These are phyloP conservation scores for Recurvomyces mirabilis DNA, from an alignment of 495 filamentous ascomycete species.

Conservation along the genomic window DNA sequence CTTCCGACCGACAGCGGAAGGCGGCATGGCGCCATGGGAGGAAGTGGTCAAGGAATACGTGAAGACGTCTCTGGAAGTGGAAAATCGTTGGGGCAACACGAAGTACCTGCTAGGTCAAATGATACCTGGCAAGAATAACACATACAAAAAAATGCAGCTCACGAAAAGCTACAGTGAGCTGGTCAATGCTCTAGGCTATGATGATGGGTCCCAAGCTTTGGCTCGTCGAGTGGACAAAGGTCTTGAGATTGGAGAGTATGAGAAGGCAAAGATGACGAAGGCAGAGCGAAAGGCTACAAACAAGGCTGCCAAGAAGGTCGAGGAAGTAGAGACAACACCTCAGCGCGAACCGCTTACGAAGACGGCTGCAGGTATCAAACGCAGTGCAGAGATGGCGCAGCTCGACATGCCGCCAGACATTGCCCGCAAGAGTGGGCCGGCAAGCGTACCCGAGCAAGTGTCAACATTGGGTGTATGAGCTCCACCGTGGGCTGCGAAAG, in stretches of 20 bases:
- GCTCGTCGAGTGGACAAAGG: conserved; percentile 53
- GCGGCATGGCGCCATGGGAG: conserved; percentile 56
- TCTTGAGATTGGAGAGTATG: conserved; percentile 39
- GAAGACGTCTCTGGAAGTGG: conserved; percentile 53
- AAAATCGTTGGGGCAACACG: conserved; percentile 82
- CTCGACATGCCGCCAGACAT: conserved; percentile 20
- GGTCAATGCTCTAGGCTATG: conserved; percentile 50
- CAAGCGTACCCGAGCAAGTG: conserved; percentile 10
- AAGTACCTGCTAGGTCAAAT: conserved; percentile 80
- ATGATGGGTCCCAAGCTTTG: conserved; percentile 41
- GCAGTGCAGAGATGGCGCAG: conserved; percentile 13
- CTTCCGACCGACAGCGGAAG: conserved; percentile 56
- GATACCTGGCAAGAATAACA: conserved; percentile 63
- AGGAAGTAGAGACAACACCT: background rate
- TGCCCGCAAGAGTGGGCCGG: conserved; percentile 9
- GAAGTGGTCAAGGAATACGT: conserved; percentile 68
- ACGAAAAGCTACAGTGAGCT: conserved; percentile 54
- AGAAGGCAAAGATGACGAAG: conserved; percentile 37
- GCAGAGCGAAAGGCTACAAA: conserved; percentile 44
- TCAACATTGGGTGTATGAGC: conserved; percentile 10
- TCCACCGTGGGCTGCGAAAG: too few species aligned
- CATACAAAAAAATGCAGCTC: conserved; percentile 42
- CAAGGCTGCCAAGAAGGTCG: conserved; percentile 22
- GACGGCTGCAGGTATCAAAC: conserved; percentile 15
- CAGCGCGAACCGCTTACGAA: background rate